Percentiles rank a stretch among this genome's conserved stretches.
These are phyloP conservation scores for Tuber aestivum DNA, from an alignment of 495 filamentous ascomycete species.

Conservation along the genomic window DNA sequence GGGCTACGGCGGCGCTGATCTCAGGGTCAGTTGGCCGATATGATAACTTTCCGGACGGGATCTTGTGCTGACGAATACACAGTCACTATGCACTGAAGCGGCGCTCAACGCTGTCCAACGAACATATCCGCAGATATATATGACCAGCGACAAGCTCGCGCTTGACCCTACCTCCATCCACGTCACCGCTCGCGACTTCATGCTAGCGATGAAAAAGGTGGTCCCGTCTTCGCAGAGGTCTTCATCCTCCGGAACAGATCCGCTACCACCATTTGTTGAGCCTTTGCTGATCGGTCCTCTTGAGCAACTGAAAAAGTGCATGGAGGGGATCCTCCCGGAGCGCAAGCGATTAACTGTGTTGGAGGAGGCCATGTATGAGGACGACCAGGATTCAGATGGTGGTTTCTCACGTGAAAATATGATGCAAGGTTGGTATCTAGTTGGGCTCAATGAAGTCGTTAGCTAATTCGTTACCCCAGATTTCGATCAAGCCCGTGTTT, in stretches of 20 bases:
- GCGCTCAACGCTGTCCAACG: constrained; percentile 95
- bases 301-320: constrained; percentile 54
- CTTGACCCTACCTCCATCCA: constrained; percentile 79
- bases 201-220: constrained; percentile 92
- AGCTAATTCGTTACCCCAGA: constrained; percentile 47
- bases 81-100: constrained; percentile 91
- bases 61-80: constrained; percentile 8
- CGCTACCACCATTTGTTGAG: constrained; percentile 69
- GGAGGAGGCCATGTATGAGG: constrained; percentile 90
- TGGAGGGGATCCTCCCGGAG: constrained; percentile 77
- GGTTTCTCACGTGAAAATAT: constrained; percentile 80
- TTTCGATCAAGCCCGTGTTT: constrained; percentile 82
- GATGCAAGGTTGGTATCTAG: constrained; percentile 50
- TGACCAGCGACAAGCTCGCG: constrained; percentile 78
- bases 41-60: neutral
- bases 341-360: constrained; percentile 78
- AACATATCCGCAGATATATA: constrained; percentile 92
- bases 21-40: constrained; percentile 49
- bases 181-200: constrained; percentile 86
- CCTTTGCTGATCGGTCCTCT: constrained; percentile 73
- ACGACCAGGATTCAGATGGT: constrained; percentile 64
- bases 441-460: constrained; percentile 12
- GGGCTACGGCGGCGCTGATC: constrained; percentile 91
- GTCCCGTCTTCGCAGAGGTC: constrained; percentile 89
- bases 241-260: constrained; percentile 69